Evolutionary conservation across 2,329 filamentous ascomycete genomes (phyloP).

Genomic region (Colletotrichum lentis): DNA sequence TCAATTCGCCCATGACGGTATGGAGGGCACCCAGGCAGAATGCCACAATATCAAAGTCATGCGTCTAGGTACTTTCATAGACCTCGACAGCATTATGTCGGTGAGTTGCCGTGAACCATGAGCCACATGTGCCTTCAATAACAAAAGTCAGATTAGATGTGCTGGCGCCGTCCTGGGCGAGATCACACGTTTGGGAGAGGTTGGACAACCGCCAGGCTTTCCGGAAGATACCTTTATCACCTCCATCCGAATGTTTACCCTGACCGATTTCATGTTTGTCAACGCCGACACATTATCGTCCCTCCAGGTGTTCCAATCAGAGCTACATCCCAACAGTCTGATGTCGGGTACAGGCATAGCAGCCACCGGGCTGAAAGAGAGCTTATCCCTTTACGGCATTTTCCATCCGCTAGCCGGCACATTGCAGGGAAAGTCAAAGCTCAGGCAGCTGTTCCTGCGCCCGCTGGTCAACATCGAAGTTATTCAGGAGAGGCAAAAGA

Average conservation of each 20-base stretch:
- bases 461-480: conserved; percentile 74
- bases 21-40: conserved; percentile 51
- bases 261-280: conserved; percentile 75
- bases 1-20: background rate
- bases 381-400: conserved; percentile 82
- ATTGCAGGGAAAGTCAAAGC: conserved; percentile 75
- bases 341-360: conserved; percentile 73
- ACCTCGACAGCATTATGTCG: conserved; percentile 77
- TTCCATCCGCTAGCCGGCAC: conserved; percentile 80
- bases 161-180: conserved; percentile 87
- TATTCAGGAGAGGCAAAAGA: conserved; percentile 76
- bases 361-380: conserved; percentile 76
- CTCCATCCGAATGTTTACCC: conserved; percentile 75
- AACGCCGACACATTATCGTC: conserved; percentile 82
- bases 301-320: conserved; percentile 84
- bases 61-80: conserved; percentile 73
- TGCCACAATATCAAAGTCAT: conserved; percentile 69
- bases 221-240: conserved; percentile 9
- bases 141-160: conserved; percentile 70
- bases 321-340: conserved; percentile 83
- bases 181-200: conserved; percentile 63
- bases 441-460: conserved; percentile 83
- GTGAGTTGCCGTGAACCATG: conserved; percentile 51
- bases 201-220: background rate
- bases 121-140: background rate